Evolutionary conservation across 2,329 filamentous ascomycete species (phyloP).

Genomic region (Boeremia lycopersici): DNA sequence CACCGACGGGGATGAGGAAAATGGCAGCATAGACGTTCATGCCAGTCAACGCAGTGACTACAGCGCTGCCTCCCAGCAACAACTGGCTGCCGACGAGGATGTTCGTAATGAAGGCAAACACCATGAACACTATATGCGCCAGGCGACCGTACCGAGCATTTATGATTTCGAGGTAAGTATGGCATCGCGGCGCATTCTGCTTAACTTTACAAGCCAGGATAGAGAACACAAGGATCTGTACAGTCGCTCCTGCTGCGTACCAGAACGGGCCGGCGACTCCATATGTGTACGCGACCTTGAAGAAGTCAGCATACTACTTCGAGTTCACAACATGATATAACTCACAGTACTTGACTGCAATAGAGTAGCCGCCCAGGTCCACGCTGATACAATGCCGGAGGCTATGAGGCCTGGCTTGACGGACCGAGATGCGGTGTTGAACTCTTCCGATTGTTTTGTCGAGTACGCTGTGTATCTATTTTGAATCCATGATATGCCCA

Average conservation of each 20-base stretch:
- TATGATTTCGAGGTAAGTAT: slow-evolving; percentile 52
- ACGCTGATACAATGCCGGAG: slow-evolving; percentile 56
- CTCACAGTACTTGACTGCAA: slow-evolving; percentile 34
- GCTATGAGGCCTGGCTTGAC: slow-evolving; percentile 56
- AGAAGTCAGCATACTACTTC: neutral
- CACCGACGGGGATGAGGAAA: slow-evolving; percentile 51
- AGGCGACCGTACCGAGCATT: slow-evolving; percentile 48
- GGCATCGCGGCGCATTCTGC: slow-evolving; percentile 48
- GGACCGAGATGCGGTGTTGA: slow-evolving; percentile 54
- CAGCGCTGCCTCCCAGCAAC: slow-evolving; percentile 52
- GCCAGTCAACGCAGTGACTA: slow-evolving; percentile 51
- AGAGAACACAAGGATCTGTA: slow-evolving; percentile 54
- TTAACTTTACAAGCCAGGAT: slow-evolving; percentile 54
- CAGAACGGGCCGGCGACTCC: slow-evolving; percentile 42
- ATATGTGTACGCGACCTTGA: slow-evolving; percentile 33
- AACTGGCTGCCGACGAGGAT: slow-evolving; percentile 53
- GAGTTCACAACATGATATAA: neutral
- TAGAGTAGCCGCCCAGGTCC: slow-evolving; percentile 57
- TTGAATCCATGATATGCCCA: slow-evolving; percentile 46
- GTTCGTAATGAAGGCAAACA: slow-evolving; percentile 52
- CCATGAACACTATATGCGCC: slow-evolving; percentile 50
- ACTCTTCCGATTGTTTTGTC: slow-evolving; percentile 54
- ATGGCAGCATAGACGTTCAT: slow-evolving; percentile 54
- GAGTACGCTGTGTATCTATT: slow-evolving; percentile 46
- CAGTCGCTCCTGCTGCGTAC: slow-evolving; percentile 53